Conservation (phyloP, 345 rosid species). For the Geranium rotundifolium region DNA sequence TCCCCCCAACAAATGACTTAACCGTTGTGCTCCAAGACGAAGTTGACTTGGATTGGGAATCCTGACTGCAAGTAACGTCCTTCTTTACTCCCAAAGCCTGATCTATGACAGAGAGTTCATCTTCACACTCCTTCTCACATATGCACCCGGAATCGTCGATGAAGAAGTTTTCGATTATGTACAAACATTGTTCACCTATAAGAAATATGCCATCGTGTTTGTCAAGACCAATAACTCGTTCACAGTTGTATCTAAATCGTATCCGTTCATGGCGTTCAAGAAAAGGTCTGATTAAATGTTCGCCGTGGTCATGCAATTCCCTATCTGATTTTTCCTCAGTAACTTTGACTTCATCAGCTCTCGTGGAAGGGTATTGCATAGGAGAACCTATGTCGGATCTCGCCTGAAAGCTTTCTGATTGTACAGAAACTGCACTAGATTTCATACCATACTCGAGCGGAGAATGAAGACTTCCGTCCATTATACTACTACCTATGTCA, state of each 20-base stretch:
- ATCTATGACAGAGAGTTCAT: constrained; percentile 95
- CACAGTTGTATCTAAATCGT: constrained; percentile 84
- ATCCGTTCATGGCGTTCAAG: constrained; percentile 91
- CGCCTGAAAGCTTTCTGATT: constrained; percentile 44
- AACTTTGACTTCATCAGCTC: constrained; percentile 47
- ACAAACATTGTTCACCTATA: constrained; percentile 81
- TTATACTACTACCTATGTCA: constrained; percentile 73
- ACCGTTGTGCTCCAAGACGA: constrained; percentile 55
- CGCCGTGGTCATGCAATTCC: constrained; percentile 90
- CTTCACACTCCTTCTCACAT: constrained; percentile 91
- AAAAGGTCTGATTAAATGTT: constrained; percentile 91
- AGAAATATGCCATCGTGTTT: constrained; percentile 96
- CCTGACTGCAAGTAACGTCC: constrained; percentile 56
- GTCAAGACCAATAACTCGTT: constrained; percentile 93
- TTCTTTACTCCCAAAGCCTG: constrained; percentile 98
- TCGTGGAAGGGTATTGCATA: constrained; percentile 49
- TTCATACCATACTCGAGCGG: constrained; percentile 83
- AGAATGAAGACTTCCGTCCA: constrained; percentile 95
- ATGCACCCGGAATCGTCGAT: constrained; percentile 74
- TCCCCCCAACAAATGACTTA: constrained; percentile 69
- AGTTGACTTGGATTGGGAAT: constrained; percentile 83
- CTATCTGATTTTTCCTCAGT: constrained; percentile 66
- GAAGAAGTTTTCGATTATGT: constrained; percentile 87
- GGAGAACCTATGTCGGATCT: constrained; percentile 80
- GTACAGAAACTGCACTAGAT: constrained; percentile 63